These are phyloP conservation scores for Lactarius pseudohatsudake DNA, from an alignment of 768 basidiomycete genomes.

Conservation along the genomic window DNA sequence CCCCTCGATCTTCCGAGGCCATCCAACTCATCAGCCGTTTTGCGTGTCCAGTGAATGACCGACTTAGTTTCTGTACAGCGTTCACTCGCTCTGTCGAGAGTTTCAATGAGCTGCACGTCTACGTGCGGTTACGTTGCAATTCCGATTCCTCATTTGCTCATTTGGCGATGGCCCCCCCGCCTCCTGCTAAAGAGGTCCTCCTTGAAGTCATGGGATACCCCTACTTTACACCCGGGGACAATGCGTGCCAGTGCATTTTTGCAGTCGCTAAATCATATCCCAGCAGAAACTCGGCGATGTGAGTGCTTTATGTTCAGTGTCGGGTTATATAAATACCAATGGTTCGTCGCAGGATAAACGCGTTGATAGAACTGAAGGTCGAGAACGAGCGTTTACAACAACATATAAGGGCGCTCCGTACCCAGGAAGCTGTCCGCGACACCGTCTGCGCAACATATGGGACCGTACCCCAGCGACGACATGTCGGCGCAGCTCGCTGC, in stretches of 20 bases:
- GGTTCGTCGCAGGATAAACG: constrained; percentile 53
- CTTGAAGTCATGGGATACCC: constrained; percentile 73
- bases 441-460: constrained; percentile 26
- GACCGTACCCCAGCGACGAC: constrained; percentile 22
- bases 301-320: constrained; percentile 31
- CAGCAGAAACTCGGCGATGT: constrained; percentile 69
- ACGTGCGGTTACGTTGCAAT: constrained; percentile 59
- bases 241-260: constrained; percentile 63
- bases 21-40: constrained; percentile 7
- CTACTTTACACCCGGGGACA: constrained; percentile 45
- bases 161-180: constrained; percentile 30
- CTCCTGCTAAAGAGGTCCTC: constrained; percentile 49
- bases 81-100: constrained; percentile 57
- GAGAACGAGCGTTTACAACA: constrained; percentile 82
- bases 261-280: constrained; percentile 77
- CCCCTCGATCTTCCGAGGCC: constrained; percentile 22
- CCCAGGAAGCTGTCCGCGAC: constrained; percentile 27
- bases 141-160: constrained; percentile 34
- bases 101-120: constrained; percentile 52
- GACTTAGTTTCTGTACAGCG: constrained; percentile 42
- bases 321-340: constrained; percentile 5
- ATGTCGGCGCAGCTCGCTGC: constrained; percentile 18
- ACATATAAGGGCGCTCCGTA: constrained; percentile 49
- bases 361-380: constrained; percentile 78
- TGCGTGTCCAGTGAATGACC: constrained; percentile 55